Conservation (phyloP, 257 asterid genomes). For the Mentha longifolia region DNA sequence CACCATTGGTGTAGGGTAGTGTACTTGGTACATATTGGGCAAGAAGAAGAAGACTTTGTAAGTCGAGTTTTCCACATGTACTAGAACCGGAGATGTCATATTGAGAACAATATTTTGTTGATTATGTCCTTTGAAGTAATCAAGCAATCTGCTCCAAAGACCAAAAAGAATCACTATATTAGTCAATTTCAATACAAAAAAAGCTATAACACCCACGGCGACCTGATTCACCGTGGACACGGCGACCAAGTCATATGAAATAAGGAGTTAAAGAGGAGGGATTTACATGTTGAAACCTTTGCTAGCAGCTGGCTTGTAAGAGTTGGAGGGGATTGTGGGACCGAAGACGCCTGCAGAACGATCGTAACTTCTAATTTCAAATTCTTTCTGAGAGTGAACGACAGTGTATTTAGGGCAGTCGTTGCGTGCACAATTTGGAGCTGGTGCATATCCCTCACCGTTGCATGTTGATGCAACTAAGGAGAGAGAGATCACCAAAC, state of each 20-base stretch:
- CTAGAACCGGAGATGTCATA: neutral
- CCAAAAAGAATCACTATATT: neutral
- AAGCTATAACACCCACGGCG: no score
- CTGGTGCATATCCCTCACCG: neutral
- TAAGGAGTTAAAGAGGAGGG: neutral
- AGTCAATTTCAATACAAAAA: no score
- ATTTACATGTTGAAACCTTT: neutral
- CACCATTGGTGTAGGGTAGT: neutral
- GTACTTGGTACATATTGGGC: neutral
- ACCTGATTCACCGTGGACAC: no score
- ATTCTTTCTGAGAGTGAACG: neutral
- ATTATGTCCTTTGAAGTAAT: neutral
- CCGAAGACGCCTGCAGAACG: neutral
- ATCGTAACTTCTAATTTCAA: neutral
- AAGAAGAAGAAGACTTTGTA: neutral
- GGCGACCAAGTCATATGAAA: no score
- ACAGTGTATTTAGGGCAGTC: conserved; percentile 1
- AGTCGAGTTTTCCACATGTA: neutral
- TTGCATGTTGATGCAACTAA: conserved; percentile 2
- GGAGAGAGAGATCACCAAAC: neutral
- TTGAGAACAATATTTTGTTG: neutral
- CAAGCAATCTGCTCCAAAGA: neutral
- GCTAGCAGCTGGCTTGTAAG: neutral
- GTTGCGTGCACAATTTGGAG: neutral
- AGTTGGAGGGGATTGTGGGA: neutral